phyloP scores from a whole-genome alignment of 805 yeast genomes.

The Diddensiella transvaalensis region DNA sequence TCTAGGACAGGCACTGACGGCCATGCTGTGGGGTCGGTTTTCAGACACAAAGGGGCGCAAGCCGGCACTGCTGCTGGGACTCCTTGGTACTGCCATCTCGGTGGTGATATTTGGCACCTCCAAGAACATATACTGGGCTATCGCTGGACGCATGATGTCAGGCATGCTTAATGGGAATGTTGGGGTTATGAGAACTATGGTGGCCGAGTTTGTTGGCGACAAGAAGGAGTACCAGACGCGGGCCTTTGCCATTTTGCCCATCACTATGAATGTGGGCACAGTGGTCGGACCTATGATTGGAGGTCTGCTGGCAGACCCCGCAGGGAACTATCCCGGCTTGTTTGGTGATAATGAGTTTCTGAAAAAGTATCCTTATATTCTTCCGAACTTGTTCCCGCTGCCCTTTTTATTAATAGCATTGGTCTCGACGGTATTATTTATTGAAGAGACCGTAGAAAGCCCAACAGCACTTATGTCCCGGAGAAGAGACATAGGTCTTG shows the following conservation, averaged over 20 bases:
- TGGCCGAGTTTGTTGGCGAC: constrained; percentile 55
- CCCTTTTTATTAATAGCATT: constrained; percentile 32
- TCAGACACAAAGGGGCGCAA: constrained; percentile 56
- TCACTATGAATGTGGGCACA: constrained; percentile 56
- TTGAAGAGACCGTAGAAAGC: constrained; percentile 24
- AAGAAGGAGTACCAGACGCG: constrained; percentile 56
- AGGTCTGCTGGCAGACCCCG: constrained; percentile 48
- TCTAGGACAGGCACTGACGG: constrained; percentile 53
- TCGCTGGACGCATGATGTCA: constrained; percentile 49
- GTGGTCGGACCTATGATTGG: constrained; percentile 60
- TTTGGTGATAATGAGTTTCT: constrained; percentile 25
- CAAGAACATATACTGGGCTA: constrained; percentile 48
- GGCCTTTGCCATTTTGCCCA: constrained; percentile 58
- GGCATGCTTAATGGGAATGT: constrained; percentile 61
- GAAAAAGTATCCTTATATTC: constrained; percentile 45
- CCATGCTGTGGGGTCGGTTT: constrained; percentile 56
- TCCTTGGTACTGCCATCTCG: constrained; percentile 50
- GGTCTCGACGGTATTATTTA: constrained; percentile 20
- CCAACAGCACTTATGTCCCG: constrained; percentile 16
- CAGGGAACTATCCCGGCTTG: constrained; percentile 29
- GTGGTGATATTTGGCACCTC: constrained; percentile 53
- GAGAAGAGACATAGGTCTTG: constrained; percentile 20
- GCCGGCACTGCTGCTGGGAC: constrained; percentile 48
- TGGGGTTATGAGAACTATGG: constrained; percentile 57
- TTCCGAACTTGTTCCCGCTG: constrained; percentile 49